A percentile compares a stretch with the other conserved stretches of the same genome.
These are phyloP conservation scores for Juncus inflexus DNA, from an alignment of 176 grass and related monocot genomes.

Conservation along the genomic window DNA sequence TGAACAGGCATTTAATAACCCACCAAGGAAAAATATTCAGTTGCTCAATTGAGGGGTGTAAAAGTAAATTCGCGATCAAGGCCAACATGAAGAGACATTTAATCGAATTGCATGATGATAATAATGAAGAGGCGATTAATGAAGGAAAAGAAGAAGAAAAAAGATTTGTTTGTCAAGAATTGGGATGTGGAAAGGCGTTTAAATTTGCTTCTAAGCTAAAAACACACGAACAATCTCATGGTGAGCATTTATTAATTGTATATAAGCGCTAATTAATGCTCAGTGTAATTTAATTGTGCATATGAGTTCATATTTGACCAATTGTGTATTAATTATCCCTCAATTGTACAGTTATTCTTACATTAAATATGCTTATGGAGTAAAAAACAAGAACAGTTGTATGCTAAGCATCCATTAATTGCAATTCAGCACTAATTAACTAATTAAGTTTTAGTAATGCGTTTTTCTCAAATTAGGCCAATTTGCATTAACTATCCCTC, in stretches of 20 bases:
- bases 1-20: conserved; percentile 58
- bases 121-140: background rate
- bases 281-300: background rate
- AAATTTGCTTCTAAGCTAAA: conserved; percentile 57
- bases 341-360: background rate
- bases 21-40: conserved; percentile 58
- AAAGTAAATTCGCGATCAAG: conserved; percentile 47
- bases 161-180: conserved; percentile 48
- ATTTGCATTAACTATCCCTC: background rate
- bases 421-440: background rate
- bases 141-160: conserved; percentile 15
- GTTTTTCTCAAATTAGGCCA: background rate
- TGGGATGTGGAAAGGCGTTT: conserved; percentile 55
- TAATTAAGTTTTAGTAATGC: background rate
- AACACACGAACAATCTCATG: conserved; percentile 69
- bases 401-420: conserved; percentile 39
- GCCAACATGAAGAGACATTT: conserved; percentile 65
- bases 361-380: too few species aligned
- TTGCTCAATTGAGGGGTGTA: conserved; percentile 56
- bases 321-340: background rate
- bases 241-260: conserved; percentile 27
- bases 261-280: background rate
- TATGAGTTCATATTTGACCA: background rate
- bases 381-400: conserved; percentile 55
- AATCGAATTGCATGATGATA: conserved; percentile 40